These are phyloP conservation scores for Datisca glomerata DNA, from an alignment of 306 rosid genomes.

Conservation along the genomic window DNA sequence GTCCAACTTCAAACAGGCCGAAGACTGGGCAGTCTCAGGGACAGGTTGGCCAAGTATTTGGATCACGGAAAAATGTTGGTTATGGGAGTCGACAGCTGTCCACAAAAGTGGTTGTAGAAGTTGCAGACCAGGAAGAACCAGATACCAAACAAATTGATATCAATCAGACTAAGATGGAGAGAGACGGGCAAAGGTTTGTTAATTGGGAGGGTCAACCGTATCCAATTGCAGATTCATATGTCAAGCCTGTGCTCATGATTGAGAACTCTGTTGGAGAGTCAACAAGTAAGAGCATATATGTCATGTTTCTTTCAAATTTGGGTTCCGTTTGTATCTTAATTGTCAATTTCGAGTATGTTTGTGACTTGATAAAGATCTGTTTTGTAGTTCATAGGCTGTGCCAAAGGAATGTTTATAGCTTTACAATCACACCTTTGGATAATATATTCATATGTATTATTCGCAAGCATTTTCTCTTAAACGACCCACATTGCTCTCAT, in stretches of 20 bases:
- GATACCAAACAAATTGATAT: conserved; percentile 81
- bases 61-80: conserved; percentile 43
- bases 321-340: background rate
- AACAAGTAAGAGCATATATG: conserved; percentile 24
- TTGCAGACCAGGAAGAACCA: conserved; percentile 76
- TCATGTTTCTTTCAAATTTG: conserved; percentile 8
- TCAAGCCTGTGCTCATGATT: conserved; percentile 42
- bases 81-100: conserved; percentile 50
- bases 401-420: no score
- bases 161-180: conserved; percentile 53
- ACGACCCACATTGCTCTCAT: no score
- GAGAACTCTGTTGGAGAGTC: conserved; percentile 29
- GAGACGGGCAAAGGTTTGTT: conserved; percentile 45
- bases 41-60: conserved; percentile 41
- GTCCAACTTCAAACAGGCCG: conserved; percentile 67
- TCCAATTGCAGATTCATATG: conserved; percentile 50
- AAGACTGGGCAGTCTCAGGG: conserved; percentile 49
- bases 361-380: no score
- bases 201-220: conserved; percentile 61
- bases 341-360: no score
- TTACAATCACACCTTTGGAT: no score
- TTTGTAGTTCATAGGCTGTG: no score
- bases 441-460: no score
- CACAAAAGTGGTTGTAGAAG: conserved; percentile 76
- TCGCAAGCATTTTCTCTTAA: no score